Percentiles rank a stretch among this genome's conserved stretches.
phyloP scores from a whole-genome alignment of 768 basidiomycete species.

The Suillus fuscotomentosus region DNA sequence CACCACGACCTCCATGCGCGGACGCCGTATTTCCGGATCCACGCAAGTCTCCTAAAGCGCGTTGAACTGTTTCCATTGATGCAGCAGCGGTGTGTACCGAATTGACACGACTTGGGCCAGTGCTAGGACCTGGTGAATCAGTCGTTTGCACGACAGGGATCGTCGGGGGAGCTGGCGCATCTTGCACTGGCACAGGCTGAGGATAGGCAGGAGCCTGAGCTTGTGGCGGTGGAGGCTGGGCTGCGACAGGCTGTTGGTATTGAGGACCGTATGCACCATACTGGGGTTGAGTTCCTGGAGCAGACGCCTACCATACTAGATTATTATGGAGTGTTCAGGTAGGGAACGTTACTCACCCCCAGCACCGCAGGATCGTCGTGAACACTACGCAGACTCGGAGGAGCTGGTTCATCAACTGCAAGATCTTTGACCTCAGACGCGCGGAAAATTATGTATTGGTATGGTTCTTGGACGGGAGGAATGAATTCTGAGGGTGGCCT shows the following conservation, averaged over 20 bases:
- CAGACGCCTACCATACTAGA: slow-evolving; percentile 41
- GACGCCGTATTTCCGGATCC: slow-evolving; percentile 25
- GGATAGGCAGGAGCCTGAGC: slow-evolving; percentile 26
- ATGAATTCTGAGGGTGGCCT: slow-evolving; percentile 79
- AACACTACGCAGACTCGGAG: slow-evolving; percentile 50
- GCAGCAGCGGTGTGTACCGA: slow-evolving; percentile 71
- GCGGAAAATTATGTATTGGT: slow-evolving; percentile 89
- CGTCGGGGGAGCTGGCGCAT: slow-evolving; percentile 17
- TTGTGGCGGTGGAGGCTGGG: slow-evolving; percentile 26
- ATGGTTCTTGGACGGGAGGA: slow-evolving; percentile 79
- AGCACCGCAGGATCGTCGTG: slow-evolving; percentile 85
- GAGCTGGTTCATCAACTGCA: slow-evolving; percentile 70
- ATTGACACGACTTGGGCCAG: slow-evolving; percentile 37
- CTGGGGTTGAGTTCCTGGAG: slow-evolving; percentile 37
- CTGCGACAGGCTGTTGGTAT: slow-evolving; percentile 31
- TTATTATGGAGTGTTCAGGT: neutral
- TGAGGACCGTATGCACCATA: slow-evolving; percentile 29
- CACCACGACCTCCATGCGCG: slow-evolving; percentile 36
- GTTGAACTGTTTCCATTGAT: slow-evolving; percentile 70
- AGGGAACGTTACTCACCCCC: slow-evolving; percentile 49
- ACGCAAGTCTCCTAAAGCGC: slow-evolving; percentile 51
- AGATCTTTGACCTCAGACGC: slow-evolving; percentile 89
- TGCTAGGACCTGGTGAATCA: slow-evolving; percentile 24
- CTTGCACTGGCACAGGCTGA: slow-evolving; percentile 24
- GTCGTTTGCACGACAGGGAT: slow-evolving; percentile 18